Evolutionary conservation across 2,329 filamentous ascomycete genomes (phyloP).

Genomic region (Penicillium aurantiogriseum): DNA sequence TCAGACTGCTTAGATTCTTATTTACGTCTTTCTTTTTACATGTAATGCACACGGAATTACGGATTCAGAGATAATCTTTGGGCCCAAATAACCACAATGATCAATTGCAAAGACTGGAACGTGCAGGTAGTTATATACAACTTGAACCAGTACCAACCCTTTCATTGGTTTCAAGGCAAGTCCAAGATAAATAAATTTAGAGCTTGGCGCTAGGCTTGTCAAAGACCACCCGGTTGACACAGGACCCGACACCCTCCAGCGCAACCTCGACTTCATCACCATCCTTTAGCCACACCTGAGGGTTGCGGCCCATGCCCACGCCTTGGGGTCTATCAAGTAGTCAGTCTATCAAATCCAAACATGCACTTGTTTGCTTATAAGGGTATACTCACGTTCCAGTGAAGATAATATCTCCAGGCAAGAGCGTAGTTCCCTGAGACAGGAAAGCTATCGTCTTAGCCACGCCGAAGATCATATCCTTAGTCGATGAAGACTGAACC

Average conservation of each 20-base stretch:
- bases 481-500: slow-evolving; percentile 50
- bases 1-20: slow-evolving; percentile 55
- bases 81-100: not conserved
- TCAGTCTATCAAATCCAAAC: slow-evolving; percentile 44
- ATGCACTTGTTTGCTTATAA: not conserved
- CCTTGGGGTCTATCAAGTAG: slow-evolving; percentile 61
- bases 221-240: slow-evolving; percentile 44
- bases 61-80: not conserved
- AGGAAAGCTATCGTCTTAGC: slow-evolving; percentile 48
- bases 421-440: slow-evolving; percentile 44
- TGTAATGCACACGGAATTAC: slow-evolving; percentile 13
- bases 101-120: not conserved
- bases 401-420: slow-evolving; percentile 44
- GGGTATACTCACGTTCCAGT: slow-evolving; percentile 44
- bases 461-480: slow-evolving; percentile 52
- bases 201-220: slow-evolving; percentile 43
- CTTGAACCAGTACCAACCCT: not conserved
- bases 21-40: slow-evolving; percentile 4
- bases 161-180: not conserved
- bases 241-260: slow-evolving; percentile 64
- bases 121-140: not conserved
- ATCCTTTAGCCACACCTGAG: slow-evolving; percentile 66
- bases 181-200: slow-evolving; percentile 16
- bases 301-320: slow-evolving; percentile 68
- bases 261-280: slow-evolving; percentile 69